Conservation (phyloP, 208 protist species). For the Entamoeba dispar region DNA sequence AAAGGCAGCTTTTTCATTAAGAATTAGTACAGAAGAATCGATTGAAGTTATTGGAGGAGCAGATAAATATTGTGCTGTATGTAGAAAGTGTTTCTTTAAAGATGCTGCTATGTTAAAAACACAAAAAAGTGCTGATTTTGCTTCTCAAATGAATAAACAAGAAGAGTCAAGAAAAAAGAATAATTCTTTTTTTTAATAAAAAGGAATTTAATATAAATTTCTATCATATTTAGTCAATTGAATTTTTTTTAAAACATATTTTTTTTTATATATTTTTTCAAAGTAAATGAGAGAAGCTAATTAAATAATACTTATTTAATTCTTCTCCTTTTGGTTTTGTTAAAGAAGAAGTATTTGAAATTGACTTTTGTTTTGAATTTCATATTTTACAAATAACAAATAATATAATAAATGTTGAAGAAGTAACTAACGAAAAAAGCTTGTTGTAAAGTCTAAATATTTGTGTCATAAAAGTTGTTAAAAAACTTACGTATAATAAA, state of each 20-base stretch:
- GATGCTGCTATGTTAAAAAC: not conserved
- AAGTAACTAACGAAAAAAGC: not conserved
- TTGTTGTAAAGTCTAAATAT: not conserved
- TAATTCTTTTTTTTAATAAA: too few relatives aligned
- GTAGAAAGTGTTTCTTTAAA: constrained; percentile 31
- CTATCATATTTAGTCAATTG: too few relatives aligned
- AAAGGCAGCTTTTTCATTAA: constrained; percentile 54
- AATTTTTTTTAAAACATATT: too few relatives aligned
- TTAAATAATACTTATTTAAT: too few relatives aligned
- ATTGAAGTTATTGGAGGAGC: constrained; percentile 64
- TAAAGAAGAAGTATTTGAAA: too few relatives aligned
- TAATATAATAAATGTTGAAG: not conserved
- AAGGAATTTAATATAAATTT: too few relatives aligned
- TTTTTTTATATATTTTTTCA: too few relatives aligned
- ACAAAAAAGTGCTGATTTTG: not conserved
- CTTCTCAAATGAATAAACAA: too few relatives aligned
- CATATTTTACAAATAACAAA: not conserved
- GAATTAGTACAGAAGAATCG: constrained; percentile 41
- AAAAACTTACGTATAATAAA: not conserved
- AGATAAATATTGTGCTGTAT: constrained; percentile 69
- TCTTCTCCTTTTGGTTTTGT: too few relatives aligned
- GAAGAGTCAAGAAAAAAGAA: too few relatives aligned
- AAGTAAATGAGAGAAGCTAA: too few relatives aligned
- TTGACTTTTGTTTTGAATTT: too few relatives aligned
- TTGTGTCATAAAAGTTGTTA: not conserved